Percentiles rank a stretch among this genome's conserved stretches.
Evolutionary conservation across 202 grass and related monocot genomes (phyloP).

Genomic region (Panicum hallii): DNA sequence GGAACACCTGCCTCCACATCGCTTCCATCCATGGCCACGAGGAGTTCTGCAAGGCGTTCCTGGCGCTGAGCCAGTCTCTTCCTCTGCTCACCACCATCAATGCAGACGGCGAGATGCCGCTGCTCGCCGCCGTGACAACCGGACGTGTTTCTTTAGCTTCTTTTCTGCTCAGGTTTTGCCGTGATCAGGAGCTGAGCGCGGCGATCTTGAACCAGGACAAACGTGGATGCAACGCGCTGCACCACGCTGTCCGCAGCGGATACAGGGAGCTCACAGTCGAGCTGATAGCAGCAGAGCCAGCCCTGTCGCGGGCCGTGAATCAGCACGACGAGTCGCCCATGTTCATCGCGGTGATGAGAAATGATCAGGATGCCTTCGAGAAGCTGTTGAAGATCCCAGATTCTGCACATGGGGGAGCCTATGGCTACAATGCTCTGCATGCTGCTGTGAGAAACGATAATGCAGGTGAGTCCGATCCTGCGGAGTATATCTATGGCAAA

Average conservation of each 20-base stretch:
- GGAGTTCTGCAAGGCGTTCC: background rate
- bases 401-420: background rate
- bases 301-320: background rate
- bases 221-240: constrained; percentile 34
- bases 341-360: constrained; percentile 45
- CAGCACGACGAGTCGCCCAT: constrained; percentile 28
- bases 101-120: constrained; percentile 16
- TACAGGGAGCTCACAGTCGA: background rate
- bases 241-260: constrained; percentile 40
- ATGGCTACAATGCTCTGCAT: constrained; percentile 16
- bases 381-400: background rate
- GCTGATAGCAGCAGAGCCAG: background rate
- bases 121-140: constrained; percentile 2
- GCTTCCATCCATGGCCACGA: constrained; percentile 19
- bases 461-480: too few relatives aligned
- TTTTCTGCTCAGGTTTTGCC: background rate
- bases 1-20: constrained; percentile 44
- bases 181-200: fast-evolving
- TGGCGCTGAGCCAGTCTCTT: too few relatives aligned
- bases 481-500: too few relatives aligned
- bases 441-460: constrained; percentile 45
- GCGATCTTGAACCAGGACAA: constrained; percentile 30
- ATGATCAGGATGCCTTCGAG: background rate
- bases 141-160: background rate
- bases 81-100: constrained; percentile 13